A percentile compares a stretch with the other conserved stretches of the same genome.
Conservation (phyloP, 495 filamentous ascomycete species). For the Talaromyces trachyspermus region DNA sequence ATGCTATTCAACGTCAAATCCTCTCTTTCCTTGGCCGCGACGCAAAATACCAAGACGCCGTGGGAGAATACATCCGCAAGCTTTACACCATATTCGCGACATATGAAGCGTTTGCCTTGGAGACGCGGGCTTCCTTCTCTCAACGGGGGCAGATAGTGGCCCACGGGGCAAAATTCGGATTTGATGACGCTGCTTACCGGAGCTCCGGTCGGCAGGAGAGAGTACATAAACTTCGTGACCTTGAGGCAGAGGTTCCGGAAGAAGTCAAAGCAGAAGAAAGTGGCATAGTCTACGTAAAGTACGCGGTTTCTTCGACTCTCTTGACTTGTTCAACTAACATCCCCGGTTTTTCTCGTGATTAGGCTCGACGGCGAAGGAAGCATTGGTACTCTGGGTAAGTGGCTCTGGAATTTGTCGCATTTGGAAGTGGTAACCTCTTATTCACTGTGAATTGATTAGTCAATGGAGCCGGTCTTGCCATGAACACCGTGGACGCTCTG, state of each 20-base stretch:
- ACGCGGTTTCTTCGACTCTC: conserved; percentile 6
- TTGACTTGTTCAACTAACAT: background rate
- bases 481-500: conserved; percentile 86
- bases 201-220: conserved; percentile 57
- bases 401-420: too few species aligned
- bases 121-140: conserved; percentile 37
- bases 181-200: conserved; percentile 73
- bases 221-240: conserved; percentile 51
- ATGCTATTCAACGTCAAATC: conserved; percentile 29
- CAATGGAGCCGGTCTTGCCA: conserved; percentile 84
- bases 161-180: conserved; percentile 49
- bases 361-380: conserved; percentile 43
- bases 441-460: conserved; percentile 73
- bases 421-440: background rate
- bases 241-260: conserved; percentile 41
- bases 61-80: conserved; percentile 43
- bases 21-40: conserved; percentile 47
- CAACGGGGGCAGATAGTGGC: conserved; percentile 38
- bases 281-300: conserved; percentile 69
- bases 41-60: conserved; percentile 27
- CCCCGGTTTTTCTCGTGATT: conserved; percentile 8
- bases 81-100: conserved; percentile 56
- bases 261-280: conserved; percentile 61
- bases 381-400: conserved; percentile 58
- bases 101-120: conserved; percentile 60